Base-by-base conservation (phyloP, 2,329 filamentous ascomycete species). In the Aspergillus ruber region DNA sequence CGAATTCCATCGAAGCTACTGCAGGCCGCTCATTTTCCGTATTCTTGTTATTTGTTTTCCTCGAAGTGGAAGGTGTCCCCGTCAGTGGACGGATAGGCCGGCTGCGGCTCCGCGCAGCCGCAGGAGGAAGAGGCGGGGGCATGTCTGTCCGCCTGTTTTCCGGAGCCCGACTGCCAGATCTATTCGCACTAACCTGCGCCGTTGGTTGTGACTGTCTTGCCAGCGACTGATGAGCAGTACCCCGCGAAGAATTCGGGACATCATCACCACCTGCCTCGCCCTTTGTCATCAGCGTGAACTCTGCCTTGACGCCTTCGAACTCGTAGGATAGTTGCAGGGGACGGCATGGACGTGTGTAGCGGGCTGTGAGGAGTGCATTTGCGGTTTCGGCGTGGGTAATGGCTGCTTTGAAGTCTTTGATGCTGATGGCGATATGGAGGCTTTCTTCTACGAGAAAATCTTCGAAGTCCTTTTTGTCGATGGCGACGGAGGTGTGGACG, bases 331-430 rank as follows among this genome's bases (percentile, higher is more conserved):
- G 75, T 52, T 84, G 81, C 52, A 84, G 60, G 3, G 82, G 82
- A 25, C 79, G 74, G 29, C 74, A 79, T 4, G 82, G 80, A 18
- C 73, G 71, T 2, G 81, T 83, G 57, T 83, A 84, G 46, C 72
- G 73, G 29, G 80, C 80, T 33, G 73, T 77, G 10, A 85, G 68
- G 6, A 68, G 70, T 2, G 73, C 73, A 56, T 76, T 75, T 27
- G 81, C 67, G 1, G 78, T 78, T 51, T 83, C 80, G 6, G 82
- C 81, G 59, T 85, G 81, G 1, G 74, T 69, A 20, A 84, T 78
- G 21, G 83, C 79, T 6, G 82, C 77, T 58, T 80, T 81, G 70
- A 85, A 85, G 60, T 85, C 82, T 59, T 82, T 84, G 47, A 83
- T 75, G 56, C 74, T 82, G 53, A 83, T 82, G 43, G 80, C 75